Percentiles rank a stretch among this genome's conserved stretches.
These are phyloP conservation scores for Apophysomyces trapeziformis DNA, from an alignment of 371 early-diverging fungal genomes.

Conservation along the genomic window DNA sequence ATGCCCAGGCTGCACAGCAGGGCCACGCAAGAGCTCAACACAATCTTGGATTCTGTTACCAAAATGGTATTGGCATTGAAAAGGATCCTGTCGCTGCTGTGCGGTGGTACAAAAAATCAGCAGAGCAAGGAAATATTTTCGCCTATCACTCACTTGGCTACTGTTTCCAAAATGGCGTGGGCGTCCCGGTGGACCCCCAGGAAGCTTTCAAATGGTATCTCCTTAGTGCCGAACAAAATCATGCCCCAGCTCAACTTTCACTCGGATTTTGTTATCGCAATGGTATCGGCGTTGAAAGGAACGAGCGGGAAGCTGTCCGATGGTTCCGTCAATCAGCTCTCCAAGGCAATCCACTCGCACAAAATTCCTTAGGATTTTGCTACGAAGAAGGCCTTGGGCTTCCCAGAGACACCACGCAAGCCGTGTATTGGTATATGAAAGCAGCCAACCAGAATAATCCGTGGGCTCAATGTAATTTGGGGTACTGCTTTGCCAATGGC, in stretches of 20 bases:
- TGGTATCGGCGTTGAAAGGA: constrained; percentile 71
- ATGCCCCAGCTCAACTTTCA: constrained; percentile 75
- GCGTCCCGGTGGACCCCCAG: constrained; percentile 66
- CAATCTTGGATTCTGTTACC: constrained; percentile 87
- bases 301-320: constrained; percentile 65
- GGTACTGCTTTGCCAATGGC: constrained; percentile 87
- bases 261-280: constrained; percentile 85
- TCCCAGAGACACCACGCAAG: constrained; percentile 62
- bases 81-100: constrained; percentile 68
- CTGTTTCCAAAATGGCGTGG: constrained; percentile 90
- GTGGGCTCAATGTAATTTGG: constrained; percentile 89
- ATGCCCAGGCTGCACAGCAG: constrained; percentile 74
- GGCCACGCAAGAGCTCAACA: constrained; percentile 86
- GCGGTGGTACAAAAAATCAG: constrained; percentile 70
- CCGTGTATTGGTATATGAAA: constrained; percentile 81
- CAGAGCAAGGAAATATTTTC: constrained; percentile 75
- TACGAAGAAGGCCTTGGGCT: constrained; percentile 83
- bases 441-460: constrained; percentile 83
- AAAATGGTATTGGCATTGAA: constrained; percentile 77
- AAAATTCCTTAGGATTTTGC: constrained; percentile 85
- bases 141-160: constrained; percentile 87
- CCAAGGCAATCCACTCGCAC: constrained; percentile 77
- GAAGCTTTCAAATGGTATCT: constrained; percentile 80
- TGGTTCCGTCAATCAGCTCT: constrained; percentile 72
- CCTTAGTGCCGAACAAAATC: constrained; percentile 64